These are phyloP conservation scores for Yamadazyma taylorii DNA, from an alignment of 1,139 yeast genomes.

Conservation along the genomic window DNA sequence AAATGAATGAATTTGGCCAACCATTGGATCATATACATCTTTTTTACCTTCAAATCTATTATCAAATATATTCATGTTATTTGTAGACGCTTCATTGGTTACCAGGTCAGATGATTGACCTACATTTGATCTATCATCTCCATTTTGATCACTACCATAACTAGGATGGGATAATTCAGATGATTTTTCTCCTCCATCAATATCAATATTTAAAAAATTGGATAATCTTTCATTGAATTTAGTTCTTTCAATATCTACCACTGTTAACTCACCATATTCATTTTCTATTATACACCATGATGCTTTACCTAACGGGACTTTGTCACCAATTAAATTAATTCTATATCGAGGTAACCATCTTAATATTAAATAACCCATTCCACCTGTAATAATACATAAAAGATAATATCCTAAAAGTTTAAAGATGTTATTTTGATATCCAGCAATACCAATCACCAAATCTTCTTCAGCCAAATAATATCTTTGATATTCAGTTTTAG, in stretches of 20 bases:
- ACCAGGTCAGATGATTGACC: too few relatives aligned
- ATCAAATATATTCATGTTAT: too few relatives aligned
- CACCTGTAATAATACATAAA: conserved; percentile 61
- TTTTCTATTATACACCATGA: conserved; percentile 95
- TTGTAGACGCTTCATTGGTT: too few relatives aligned
- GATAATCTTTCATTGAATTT: conserved; percentile 74
- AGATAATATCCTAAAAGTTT: conserved; percentile 51
- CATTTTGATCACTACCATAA: too few relatives aligned
- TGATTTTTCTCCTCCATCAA: conserved; percentile 12
- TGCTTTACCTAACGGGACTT: conserved; percentile 71
- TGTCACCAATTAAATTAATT: conserved; percentile 64
- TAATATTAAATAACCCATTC: conserved; percentile 68
- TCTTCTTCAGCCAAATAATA: conserved; percentile 96
- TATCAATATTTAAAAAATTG: conserved; percentile 49
- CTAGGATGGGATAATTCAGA: background rate
- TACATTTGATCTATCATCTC: too few relatives aligned
- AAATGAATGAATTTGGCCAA: conserved; percentile 71
- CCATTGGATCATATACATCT: conserved; percentile 49
- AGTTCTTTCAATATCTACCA: conserved; percentile 53
- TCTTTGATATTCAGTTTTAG: conserved; percentile 60
- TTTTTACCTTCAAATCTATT: conserved; percentile 17
- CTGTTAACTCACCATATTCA: conserved; percentile 82
- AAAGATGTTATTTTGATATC: conserved; percentile 59
- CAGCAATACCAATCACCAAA: conserved; percentile 90
- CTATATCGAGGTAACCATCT: conserved; percentile 86